Evolutionary conservation across 768 basidiomycete species (phyloP).

Genomic region (Collybiopsis luxurians): DNA sequence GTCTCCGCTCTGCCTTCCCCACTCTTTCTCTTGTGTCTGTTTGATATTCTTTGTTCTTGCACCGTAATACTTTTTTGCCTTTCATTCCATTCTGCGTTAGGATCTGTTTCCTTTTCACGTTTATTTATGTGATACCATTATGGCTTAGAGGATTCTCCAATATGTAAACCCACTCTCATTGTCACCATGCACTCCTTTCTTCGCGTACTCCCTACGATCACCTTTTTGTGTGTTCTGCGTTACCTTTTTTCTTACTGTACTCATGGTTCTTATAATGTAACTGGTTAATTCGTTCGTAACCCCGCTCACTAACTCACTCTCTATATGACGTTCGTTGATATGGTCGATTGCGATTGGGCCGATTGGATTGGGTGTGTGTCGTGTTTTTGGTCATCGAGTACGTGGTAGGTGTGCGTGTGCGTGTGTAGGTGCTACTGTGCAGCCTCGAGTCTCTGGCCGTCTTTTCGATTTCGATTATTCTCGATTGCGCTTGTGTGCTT

Average conservation of each 20-base stretch:
- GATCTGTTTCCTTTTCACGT: not conserved
- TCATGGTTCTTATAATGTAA: not conserved
- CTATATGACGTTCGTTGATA: too few relatives aligned
- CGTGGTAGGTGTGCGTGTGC: too few relatives aligned
- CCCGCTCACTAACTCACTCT: too few relatives aligned
- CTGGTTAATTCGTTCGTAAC: not conserved
- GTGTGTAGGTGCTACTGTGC: too few relatives aligned
- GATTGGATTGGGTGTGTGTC: too few relatives aligned
- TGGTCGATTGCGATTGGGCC: too few relatives aligned
- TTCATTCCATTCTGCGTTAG: not conserved
- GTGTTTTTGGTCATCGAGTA: too few relatives aligned
- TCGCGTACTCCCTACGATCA: too few relatives aligned
- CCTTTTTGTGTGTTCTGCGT: not conserved
- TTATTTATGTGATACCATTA: slow-evolving; percentile 8
- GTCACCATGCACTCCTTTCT: slow-evolving; percentile 5
- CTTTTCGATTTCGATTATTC: too few relatives aligned
- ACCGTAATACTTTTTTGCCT: not conserved
- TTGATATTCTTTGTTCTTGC: not conserved
- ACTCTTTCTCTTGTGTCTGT: slow-evolving; percentile 5
- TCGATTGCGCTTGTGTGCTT: too few relatives aligned
- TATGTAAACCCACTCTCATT: slow-evolving; percentile 3
- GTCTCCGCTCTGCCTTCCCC: slow-evolving; percentile 2
- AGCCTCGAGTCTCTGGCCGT: too few relatives aligned
- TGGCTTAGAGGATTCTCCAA: slow-evolving; percentile 1
- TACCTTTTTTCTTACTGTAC: slow-evolving; percentile 8